phyloP scores from a whole-genome alignment of 116 monocot genomes.

The Posidonia oceanica region DNA sequence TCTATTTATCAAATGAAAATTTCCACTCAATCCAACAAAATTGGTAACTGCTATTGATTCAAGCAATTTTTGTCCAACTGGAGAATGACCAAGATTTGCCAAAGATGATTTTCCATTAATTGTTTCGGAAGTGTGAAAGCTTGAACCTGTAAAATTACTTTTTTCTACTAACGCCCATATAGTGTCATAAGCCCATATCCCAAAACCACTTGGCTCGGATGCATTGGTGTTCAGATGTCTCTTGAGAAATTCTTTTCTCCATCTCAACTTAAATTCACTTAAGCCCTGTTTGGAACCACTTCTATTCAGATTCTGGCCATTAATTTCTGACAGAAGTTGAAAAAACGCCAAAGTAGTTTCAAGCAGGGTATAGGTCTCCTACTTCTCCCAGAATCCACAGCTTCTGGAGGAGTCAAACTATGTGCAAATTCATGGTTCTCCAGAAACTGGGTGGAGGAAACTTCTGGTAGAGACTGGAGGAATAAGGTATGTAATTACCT shows the following conservation, averaged over 20 bases:
- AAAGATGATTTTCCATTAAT: background rate
- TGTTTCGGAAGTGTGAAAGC: background rate
- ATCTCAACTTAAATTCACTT: slow-evolving; percentile 15
- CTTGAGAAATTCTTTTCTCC: slow-evolving; percentile 21
- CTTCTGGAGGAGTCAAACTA: no score
- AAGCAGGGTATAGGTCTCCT: no score
- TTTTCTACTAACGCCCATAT: slow-evolving; percentile 39
- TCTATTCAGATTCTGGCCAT: no score
- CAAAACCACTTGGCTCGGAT: slow-evolving; percentile 11
- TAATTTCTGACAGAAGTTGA: no score
- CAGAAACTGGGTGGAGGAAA: no score
- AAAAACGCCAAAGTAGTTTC: no score
- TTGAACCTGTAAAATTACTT: background rate
- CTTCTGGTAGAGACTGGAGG: no score
- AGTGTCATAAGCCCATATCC: slow-evolving; percentile 52
- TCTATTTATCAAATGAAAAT: slow-evolving; percentile 16
- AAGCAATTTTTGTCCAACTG: slow-evolving; percentile 11
- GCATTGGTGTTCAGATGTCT: background rate
- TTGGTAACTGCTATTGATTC: slow-evolving; percentile 4
- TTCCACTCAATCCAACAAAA: slow-evolving; percentile 26
- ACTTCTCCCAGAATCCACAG: no score
- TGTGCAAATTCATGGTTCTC: no score
- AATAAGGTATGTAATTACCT: no score
- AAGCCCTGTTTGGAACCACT: no score
- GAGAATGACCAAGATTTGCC: slow-evolving; percentile 11